These are phyloP conservation scores for Suillus hirtellus DNA, from an alignment of 768 basidiomycete genomes.

Conservation along the genomic window DNA sequence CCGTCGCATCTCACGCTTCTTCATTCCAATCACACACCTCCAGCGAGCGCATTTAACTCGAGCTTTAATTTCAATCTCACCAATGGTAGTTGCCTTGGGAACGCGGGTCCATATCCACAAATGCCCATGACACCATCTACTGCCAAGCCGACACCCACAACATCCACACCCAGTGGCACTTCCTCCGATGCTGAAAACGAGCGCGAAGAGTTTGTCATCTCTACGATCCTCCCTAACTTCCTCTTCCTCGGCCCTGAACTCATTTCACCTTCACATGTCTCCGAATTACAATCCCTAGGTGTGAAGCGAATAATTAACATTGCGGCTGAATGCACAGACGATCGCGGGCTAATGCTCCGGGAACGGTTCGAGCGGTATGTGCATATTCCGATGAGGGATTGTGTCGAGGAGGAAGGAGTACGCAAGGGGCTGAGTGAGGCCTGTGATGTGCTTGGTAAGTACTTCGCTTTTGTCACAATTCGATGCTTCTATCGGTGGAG, in stretches of 20 bases:
- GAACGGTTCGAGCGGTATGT: constrained; percentile 81
- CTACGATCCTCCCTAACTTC: constrained; percentile 89
- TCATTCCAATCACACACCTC: constrained; percentile 61
- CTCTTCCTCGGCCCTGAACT: constrained; percentile 91
- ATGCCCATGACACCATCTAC: constrained; percentile 42
- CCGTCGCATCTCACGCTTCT: constrained; percentile 63
- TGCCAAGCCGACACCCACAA: constrained; percentile 49
- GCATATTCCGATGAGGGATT: constrained; percentile 92
- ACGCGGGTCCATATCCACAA: constrained; percentile 21
- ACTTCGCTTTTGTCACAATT: background rate
- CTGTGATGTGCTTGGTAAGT: constrained; percentile 84
- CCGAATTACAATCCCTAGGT: constrained; percentile 70
- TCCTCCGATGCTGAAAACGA: constrained; percentile 39
- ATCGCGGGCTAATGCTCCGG: constrained; percentile 67
- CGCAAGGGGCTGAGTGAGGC: constrained; percentile 78
- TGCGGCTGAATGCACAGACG: constrained; percentile 81
- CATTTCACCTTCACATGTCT: constrained; percentile 70
- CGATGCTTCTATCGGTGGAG: background rate
- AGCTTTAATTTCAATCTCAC: background rate
- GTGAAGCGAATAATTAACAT: constrained; percentile 90
- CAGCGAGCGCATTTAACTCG: constrained; percentile 40
- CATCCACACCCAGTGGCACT: constrained; percentile 42
- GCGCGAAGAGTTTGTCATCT: constrained; percentile 73
- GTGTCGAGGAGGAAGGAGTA: constrained; percentile 92
- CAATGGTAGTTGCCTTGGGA: background rate